Evolutionary conservation across 148 eudicot species (phyloP).

Genomic region (Rhododendron molle): DNA sequence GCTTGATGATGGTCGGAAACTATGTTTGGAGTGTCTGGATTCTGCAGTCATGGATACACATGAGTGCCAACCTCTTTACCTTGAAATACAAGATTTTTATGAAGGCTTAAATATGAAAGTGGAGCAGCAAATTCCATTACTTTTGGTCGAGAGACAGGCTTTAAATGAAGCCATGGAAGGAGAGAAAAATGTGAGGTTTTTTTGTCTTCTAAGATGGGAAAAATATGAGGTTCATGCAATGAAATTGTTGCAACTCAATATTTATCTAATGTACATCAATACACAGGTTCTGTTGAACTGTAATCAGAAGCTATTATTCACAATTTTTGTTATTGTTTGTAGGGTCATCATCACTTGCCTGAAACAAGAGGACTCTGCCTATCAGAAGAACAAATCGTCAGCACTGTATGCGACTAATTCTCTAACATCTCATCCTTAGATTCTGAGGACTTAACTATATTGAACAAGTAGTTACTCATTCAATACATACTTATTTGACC

Average conservation of each 20-base stretch:
- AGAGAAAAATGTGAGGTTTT: slow-evolving; percentile 68
- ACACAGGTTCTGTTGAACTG: neutral
- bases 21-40: slow-evolving; percentile 91
- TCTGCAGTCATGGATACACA: slow-evolving; percentile 93
- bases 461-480: neutral
- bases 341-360: slow-evolving; percentile 99
- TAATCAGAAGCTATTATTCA: neutral
- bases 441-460: neutral
- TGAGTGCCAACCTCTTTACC: slow-evolving; percentile 93
- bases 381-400: slow-evolving; percentile 95
- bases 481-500: neutral
- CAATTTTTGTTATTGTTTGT: slow-evolving; percentile 8
- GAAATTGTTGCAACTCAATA: neutral
- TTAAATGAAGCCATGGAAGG: slow-evolving; percentile 99
- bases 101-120: slow-evolving; percentile 96
- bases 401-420: slow-evolving; percentile 50
- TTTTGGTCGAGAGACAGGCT: slow-evolving; percentile 96
- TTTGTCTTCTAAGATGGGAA: slow-evolving; percentile 10
- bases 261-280: neutral
- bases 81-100: slow-evolving; percentile 89
- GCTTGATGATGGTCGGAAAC: slow-evolving; percentile 93
- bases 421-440: neutral
- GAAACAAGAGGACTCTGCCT: slow-evolving; percentile 99
- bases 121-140: slow-evolving; percentile 84
- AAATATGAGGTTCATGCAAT: slow-evolving; percentile 35